Evolutionary conservation across 768 basidiomycete genomes (phyloP).

Genomic region (Amanita rubescens): DNA sequence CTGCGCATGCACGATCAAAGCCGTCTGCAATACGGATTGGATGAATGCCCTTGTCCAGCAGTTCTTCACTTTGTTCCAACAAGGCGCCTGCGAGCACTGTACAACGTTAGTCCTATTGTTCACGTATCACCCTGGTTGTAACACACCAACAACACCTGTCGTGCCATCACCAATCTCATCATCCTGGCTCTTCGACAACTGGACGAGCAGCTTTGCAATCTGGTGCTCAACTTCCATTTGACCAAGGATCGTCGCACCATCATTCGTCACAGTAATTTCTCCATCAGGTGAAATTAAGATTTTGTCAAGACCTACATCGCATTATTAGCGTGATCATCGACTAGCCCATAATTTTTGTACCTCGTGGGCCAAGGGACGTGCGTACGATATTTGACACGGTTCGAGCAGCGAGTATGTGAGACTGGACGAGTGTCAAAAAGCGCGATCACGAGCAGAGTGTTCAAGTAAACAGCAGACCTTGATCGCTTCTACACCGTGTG

Average conservation of each 20-base stretch:
- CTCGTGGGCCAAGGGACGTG: slow-evolving; percentile 92
- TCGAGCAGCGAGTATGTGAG: slow-evolving; percentile 92
- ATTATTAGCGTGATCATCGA: background rate
- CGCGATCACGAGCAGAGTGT: slow-evolving; percentile 11
- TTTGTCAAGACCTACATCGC: slow-evolving; percentile 75
- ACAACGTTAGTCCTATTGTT: background rate
- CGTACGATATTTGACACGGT: slow-evolving; percentile 93
- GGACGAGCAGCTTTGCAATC: slow-evolving; percentile 95
- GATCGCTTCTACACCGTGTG: slow-evolving; percentile 91
- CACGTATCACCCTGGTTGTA: slow-evolving; percentile 3
- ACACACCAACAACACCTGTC: slow-evolving; percentile 94
- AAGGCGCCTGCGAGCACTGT: slow-evolving; percentile 96
- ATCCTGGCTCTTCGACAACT: slow-evolving; percentile 96
- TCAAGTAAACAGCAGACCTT: slow-evolving; percentile 45
- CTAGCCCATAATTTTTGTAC: slow-evolving; percentile 27
- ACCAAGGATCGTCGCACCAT: slow-evolving; percentile 95
- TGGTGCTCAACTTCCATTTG: slow-evolving; percentile 99
- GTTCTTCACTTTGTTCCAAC: slow-evolving; percentile 85
- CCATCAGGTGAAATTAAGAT: slow-evolving; percentile 94
- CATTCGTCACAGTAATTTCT: slow-evolving; percentile 98
- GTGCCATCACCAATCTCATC: slow-evolving; percentile 99
- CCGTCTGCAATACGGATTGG: slow-evolving; percentile 99
- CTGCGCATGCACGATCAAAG: slow-evolving; percentile 88
- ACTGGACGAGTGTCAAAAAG: slow-evolving; percentile 33
- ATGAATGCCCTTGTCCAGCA: slow-evolving; percentile 99